Evolutionary conservation across 176 grass and related monocot species (phyloP).

Genomic region (Raddia guianensis): DNA sequence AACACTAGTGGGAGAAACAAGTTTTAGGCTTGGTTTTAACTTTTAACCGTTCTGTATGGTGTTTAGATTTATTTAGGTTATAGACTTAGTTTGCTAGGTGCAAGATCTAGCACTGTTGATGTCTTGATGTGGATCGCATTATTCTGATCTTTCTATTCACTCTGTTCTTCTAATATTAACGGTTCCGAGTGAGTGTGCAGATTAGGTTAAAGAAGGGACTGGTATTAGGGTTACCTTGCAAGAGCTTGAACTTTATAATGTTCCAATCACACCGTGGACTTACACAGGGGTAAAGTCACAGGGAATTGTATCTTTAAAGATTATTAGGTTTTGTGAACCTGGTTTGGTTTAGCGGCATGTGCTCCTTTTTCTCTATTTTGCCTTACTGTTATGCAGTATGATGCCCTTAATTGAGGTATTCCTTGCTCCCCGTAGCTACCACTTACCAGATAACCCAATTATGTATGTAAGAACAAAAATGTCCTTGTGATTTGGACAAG

Average conservation of each 20-base stretch:
- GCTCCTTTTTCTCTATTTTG: conserved; percentile 23
- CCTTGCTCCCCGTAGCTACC: conserved; percentile 37
- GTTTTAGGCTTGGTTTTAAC: conserved; percentile 25
- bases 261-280: conserved; percentile 35
- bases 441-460: conserved; percentile 28
- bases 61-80: conserved; percentile 45
- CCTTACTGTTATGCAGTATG: conserved; percentile 47
- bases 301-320: conserved; percentile 45
- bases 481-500: neutral
- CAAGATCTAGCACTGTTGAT: conserved; percentile 27
- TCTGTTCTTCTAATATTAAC: conserved; percentile 50
- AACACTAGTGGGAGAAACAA: conserved; percentile 32
- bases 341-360: conserved; percentile 43
- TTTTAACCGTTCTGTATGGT: conserved; percentile 20
- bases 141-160: conserved; percentile 12
- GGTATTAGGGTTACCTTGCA: conserved; percentile 44
- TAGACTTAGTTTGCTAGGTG: conserved; percentile 28
- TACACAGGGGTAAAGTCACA: conserved; percentile 48
- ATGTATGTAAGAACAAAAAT: neutral
- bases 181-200: conserved; percentile 51
- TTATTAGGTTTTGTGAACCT: conserved; percentile 36
- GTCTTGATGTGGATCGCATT: conserved; percentile 14
- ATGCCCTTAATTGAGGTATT: conserved; percentile 54
- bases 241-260: conserved; percentile 45
- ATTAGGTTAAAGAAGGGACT: conserved; percentile 56